Evolutionary conservation across 305 asterid genomes (phyloP).

Genomic region (Stenogyne calaminthoides): DNA sequence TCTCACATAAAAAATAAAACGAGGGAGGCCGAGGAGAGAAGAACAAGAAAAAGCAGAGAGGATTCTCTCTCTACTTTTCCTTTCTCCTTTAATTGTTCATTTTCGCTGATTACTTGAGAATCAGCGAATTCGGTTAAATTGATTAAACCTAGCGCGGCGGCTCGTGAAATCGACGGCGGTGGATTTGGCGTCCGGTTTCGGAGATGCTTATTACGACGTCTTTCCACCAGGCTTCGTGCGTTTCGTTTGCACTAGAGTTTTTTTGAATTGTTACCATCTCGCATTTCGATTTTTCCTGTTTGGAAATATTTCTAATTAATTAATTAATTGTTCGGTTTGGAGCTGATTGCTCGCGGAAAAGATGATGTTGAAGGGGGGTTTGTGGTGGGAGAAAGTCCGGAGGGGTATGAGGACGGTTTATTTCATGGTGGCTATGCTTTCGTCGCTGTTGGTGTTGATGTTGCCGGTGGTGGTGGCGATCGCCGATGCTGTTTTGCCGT

Average conservation of each 20-base stretch:
- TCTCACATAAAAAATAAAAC: neutral
- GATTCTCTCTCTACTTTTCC: constrained; percentile 21
- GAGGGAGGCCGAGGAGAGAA: constrained; percentile 30
- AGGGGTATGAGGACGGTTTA: constrained; percentile 71
- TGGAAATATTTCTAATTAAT: constrained; percentile 12
- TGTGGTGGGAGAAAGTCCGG: constrained; percentile 75
- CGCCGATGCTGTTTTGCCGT: constrained; percentile 67
- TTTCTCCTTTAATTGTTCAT: neutral
- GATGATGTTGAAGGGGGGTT: constrained; percentile 48
- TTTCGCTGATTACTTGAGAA: constrained; percentile 11
- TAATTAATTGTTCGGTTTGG: constrained; percentile 8
- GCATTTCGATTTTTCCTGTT: constrained; percentile 33
- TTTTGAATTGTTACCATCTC: constrained; percentile 43
- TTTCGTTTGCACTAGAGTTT: constrained; percentile 23
- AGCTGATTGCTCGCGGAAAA: constrained; percentile 7
- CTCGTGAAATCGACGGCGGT: constrained; percentile 33
- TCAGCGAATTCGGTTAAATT: constrained; percentile 17
- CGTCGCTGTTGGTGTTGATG: constrained; percentile 68
- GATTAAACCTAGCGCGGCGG: constrained; percentile 31
- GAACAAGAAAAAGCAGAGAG: constrained; percentile 12
- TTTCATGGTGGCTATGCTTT: constrained; percentile 81
- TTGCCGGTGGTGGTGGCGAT: constrained; percentile 77
- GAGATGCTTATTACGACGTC: constrained; percentile 53
- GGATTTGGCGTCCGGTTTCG: constrained; percentile 29
- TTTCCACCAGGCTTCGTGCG: constrained; percentile 20